Conservation (phyloP, 176 grass and related monocot genomes). For the Coix lacrymajobi region DNA sequence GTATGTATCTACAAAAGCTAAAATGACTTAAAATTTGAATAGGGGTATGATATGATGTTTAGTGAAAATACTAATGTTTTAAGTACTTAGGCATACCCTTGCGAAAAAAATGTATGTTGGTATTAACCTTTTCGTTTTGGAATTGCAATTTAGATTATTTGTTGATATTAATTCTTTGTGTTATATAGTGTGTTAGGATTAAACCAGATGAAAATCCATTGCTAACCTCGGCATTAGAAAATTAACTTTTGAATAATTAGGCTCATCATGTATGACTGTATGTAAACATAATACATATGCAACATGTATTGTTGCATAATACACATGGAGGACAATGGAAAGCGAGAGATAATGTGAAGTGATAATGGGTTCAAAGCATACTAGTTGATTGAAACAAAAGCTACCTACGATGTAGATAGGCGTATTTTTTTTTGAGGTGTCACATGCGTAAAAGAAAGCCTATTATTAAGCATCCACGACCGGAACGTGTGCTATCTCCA, state of each 20-base stretch:
- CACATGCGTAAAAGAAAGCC: background rate
- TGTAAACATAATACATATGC: background rate
- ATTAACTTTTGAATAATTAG: background rate
- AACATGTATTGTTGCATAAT: background rate
- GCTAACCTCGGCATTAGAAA: background rate
- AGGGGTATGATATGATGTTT: too few species aligned
- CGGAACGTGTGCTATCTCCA: background rate
- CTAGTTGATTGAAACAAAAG: background rate
- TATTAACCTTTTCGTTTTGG: background rate
- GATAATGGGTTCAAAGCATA: background rate
- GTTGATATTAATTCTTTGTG: background rate
- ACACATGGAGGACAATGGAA: background rate
- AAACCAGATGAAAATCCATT: background rate
- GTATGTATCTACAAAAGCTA: too few species aligned
- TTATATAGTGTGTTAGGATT: background rate
- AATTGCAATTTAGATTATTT: background rate
- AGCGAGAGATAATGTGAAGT: background rate
- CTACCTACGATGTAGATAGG: background rate
- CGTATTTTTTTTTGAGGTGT: background rate
- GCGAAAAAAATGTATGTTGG: background rate
- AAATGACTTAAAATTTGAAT: too few species aligned
- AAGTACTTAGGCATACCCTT: background rate
- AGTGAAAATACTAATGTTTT: background rate
- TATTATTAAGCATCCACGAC: background rate
- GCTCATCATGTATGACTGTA: background rate